Percentiles rank a stretch among this genome's conserved stretches.
These are phyloP conservation scores for Bipolaris zeicola DNA, from an alignment of 2,329 filamentous ascomycete species.

Conservation along the genomic window DNA sequence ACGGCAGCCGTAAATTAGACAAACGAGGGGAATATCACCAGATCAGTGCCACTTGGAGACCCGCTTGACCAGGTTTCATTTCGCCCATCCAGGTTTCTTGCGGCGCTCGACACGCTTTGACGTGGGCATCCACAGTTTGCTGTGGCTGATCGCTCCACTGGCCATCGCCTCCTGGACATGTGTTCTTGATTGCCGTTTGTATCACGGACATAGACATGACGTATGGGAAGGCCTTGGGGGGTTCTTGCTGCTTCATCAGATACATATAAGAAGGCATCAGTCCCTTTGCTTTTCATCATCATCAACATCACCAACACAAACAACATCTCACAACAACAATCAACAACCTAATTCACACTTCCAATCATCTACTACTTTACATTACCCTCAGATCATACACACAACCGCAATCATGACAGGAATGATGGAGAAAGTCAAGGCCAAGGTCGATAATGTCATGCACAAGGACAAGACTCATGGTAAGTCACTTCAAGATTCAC, in stretches of 20 bases:
- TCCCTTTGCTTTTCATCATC: slow-evolving; percentile 11
- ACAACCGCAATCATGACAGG: slow-evolving; percentile 34
- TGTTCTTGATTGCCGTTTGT: slow-evolving; percentile 18
- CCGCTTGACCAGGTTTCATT: slow-evolving; percentile 3
- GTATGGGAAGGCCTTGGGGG: slow-evolving; percentile 16
- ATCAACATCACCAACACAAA: neutral
- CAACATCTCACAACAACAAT: slow-evolving; percentile 4
- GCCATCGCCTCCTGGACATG: slow-evolving; percentile 7
- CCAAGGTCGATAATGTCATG: slow-evolving; percentile 46
- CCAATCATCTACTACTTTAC: slow-evolving; percentile 5
- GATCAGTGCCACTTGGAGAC: slow-evolving; percentile 6
- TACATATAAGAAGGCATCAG: slow-evolving; percentile 25
- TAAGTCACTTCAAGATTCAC: slow-evolving; percentile 8
- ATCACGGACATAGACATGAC: slow-evolving; percentile 25
- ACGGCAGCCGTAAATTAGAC: slow-evolving; percentile 11
- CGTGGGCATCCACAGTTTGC: slow-evolving; percentile 14
- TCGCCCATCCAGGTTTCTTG: slow-evolving; percentile 6
- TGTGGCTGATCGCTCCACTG: slow-evolving; percentile 19
- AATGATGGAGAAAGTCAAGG: slow-evolving; percentile 46
- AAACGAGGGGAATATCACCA: slow-evolving; percentile 9
- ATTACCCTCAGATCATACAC: slow-evolving; percentile 8
- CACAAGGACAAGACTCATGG: slow-evolving; percentile 44
- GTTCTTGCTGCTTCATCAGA: slow-evolving; percentile 11
- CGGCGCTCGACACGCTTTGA: slow-evolving; percentile 17
- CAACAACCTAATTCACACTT: slow-evolving; percentile 5